Evolutionary conservation across 768 basidiomycete species (phyloP).

Genomic region (Psilocybe cubensis): DNA sequence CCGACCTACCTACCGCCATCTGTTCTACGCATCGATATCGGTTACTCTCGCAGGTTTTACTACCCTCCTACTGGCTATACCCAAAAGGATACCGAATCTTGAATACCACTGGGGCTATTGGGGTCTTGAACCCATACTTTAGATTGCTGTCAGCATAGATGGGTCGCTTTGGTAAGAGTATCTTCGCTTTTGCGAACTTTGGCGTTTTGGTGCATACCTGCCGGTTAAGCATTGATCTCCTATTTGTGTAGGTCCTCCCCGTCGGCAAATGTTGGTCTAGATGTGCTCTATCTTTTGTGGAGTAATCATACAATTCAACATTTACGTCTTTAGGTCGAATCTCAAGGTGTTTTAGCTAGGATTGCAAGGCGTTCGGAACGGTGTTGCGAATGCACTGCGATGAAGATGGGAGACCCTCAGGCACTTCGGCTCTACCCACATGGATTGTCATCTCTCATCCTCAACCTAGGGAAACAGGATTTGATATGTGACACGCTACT

Average conservation of each 20-base stretch:
- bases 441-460: no score
- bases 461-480: no score
- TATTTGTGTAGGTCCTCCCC: not conserved
- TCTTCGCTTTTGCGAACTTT: no score
- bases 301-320: not conserved
- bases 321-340: no score
- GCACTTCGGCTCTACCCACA: no score
- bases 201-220: no score
- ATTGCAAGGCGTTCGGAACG: no score
- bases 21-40: not conserved
- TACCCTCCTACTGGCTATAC: not conserved
- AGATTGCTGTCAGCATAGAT: not conserved
- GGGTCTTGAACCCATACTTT: not conserved
- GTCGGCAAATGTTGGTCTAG: not conserved
- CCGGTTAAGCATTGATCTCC: no score
- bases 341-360: no score
- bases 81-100: not conserved
- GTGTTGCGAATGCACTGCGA: no score
- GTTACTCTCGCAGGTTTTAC: not conserved
- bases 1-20: not conserved
- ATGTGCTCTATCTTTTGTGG: not conserved
- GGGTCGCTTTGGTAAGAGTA: not conserved
- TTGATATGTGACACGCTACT: no score
- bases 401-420: no score
- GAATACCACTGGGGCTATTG: not conserved